A percentile compares a stretch with the other conserved stretches of the same genome.
Conservation (phyloP, 371 early-diverging fungal species). For the Mortierella sp. region DNA sequence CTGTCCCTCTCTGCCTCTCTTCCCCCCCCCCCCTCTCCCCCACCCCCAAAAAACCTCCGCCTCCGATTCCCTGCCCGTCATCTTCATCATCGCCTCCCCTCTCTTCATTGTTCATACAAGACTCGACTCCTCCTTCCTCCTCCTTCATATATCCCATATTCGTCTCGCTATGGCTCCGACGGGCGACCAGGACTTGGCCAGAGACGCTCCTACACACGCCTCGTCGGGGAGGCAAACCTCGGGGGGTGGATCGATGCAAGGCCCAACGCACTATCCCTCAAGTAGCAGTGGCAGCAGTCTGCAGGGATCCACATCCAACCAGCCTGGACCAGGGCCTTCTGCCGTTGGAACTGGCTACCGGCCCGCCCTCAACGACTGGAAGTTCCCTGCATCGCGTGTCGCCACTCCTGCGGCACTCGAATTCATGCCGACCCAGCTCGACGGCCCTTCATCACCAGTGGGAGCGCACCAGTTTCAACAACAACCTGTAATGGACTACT, state of each 20-base stretch:
- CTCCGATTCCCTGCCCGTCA: not conserved
- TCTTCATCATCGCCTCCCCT: not conserved
- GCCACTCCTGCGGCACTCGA: conserved; percentile 48
- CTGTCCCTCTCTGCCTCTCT: not conserved
- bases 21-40: not conserved
- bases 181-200: conserved; percentile 18
- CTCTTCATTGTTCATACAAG: not conserved
- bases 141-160: not conserved
- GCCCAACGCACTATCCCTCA: too few species aligned
- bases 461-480: conserved; percentile 18
- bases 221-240: too few species aligned
- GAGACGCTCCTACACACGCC: conserved; percentile 4
- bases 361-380: conserved; percentile 51
- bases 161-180: conserved; percentile 20
- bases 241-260: too few species aligned
- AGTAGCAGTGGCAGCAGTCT: not conserved
- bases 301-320: conserved; percentile 5
- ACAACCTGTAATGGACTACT: conserved; percentile 36
- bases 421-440: conserved; percentile 6
- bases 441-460: conserved; percentile 16
- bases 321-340: conserved; percentile 7
- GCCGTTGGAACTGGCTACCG: conserved; percentile 35
- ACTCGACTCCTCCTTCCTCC: not conserved
- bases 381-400: conserved; percentile 47
- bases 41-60: not conserved